Conservation (phyloP, 2,329 filamentous ascomycete genomes). For the Aspergillus aculeatinus region DNA sequence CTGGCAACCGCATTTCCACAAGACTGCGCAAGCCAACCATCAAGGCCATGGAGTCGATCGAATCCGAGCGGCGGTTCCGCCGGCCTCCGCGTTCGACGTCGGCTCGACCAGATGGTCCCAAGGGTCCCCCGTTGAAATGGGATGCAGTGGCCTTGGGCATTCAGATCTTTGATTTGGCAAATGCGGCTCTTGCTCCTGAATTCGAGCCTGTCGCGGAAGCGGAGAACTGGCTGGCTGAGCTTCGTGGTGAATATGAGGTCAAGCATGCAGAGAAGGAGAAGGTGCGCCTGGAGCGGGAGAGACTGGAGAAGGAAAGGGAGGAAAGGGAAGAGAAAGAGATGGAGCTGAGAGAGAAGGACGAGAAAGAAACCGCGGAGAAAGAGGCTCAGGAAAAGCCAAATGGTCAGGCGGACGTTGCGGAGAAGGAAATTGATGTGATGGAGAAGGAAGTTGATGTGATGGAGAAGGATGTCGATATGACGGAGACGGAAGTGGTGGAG, state of each 20-base stretch:
- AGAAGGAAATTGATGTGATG: not conserved
- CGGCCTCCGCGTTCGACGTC: conserved; percentile 16
- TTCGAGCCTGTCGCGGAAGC: conserved; percentile 13
- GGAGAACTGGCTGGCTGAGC: conserved; percentile 17
- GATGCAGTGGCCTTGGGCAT: conserved; percentile 12
- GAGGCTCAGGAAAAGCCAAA: no score
- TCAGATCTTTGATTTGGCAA: conserved; percentile 19
- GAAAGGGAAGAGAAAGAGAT: not conserved
- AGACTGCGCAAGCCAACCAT: conserved; percentile 24
- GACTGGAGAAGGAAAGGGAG: conserved; percentile 11
- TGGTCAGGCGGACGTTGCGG: no score
- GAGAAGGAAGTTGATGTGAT: not conserved
- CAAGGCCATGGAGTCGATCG: conserved; percentile 20
- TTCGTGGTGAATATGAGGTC: conserved; percentile 13
- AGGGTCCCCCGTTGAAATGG: not conserved
- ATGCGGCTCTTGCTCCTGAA: conserved; percentile 15
- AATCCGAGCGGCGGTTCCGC: conserved; percentile 21
- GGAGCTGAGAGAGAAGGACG: not conserved
- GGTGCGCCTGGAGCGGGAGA: not conserved
- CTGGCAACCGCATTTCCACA: conserved; percentile 18
- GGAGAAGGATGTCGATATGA: no score
- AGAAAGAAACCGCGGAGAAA: not conserved
- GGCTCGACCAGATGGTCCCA: conserved; percentile 7
- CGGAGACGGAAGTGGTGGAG: not conserved
- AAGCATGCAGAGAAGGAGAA: conserved; percentile 7